A percentile compares a stretch with the other conserved stretches of the same genome.
Evolutionary conservation across 352 stramenopile species (phyloP).

Genomic region (Phytophthora colocasiae): DNA sequence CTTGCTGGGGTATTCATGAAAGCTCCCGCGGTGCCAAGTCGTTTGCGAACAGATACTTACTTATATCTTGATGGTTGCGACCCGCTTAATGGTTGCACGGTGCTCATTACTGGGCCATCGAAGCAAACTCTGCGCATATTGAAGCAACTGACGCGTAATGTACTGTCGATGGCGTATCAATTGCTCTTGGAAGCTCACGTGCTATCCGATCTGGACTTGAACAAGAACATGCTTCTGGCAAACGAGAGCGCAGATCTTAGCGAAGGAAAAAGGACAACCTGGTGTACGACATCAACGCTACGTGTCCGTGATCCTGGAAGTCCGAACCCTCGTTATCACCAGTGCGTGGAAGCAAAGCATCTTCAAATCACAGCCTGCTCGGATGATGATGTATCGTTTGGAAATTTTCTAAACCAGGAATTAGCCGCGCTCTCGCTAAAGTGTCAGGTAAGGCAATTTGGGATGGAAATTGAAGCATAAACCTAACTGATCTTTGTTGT

Average conservation of each 20-base stretch:
- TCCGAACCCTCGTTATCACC: slow-evolving; percentile 62
- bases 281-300: slow-evolving; percentile 80
- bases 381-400: slow-evolving; percentile 80
- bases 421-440: slow-evolving; percentile 72
- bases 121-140: slow-evolving; percentile 91
- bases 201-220: slow-evolving; percentile 88
- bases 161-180: slow-evolving; percentile 96
- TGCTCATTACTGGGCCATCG: slow-evolving; percentile 92
- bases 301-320: slow-evolving; percentile 62
- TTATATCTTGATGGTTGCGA: slow-evolving; percentile 96
- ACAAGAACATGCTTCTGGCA: slow-evolving; percentile 37
- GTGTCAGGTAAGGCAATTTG: slow-evolving; percentile 64
- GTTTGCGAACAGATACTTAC: slow-evolving; percentile 85
- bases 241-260: slow-evolving; percentile 25
- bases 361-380: slow-evolving; percentile 71
- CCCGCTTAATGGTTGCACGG: slow-evolving; percentile 93
- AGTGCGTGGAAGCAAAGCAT: slow-evolving; percentile 76
- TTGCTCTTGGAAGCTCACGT: slow-evolving; percentile 96
- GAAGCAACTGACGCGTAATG: slow-evolving; percentile 91
- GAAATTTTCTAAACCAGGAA: slow-evolving; percentile 81
- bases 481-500: slow-evolving; percentile 2
- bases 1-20: slow-evolving; percentile 41
- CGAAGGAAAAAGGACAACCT: slow-evolving; percentile 52
- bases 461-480: no score
- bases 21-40: slow-evolving; percentile 26